Evolutionary conservation across 768 basidiomycete species (phyloP).

Genomic region (Cyclocybe aegerita): DNA sequence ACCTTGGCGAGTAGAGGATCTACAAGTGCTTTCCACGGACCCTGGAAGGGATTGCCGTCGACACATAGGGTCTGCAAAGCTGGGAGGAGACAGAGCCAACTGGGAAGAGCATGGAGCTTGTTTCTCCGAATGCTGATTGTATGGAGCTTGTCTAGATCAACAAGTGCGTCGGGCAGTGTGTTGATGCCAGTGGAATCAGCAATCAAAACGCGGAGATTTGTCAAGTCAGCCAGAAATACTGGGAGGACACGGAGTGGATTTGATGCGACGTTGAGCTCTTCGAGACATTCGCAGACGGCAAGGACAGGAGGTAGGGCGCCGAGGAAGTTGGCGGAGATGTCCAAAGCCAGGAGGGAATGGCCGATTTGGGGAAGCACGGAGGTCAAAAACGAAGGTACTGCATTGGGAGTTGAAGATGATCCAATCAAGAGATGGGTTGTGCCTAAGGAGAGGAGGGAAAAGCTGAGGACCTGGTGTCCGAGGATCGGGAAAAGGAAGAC

Average conservation of each 20-base stretch:
- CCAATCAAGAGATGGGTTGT: conserved; percentile 93
- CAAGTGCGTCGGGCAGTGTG: conserved; percentile 74
- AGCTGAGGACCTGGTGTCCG: conserved; percentile 3
- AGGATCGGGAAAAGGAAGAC: conserved; percentile 22
- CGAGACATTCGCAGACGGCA: conserved; percentile 75
- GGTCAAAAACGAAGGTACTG: conserved; percentile 74
- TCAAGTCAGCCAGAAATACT: conserved; percentile 75
- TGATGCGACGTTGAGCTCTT: conserved; percentile 91
- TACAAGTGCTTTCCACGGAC: conserved; percentile 88
- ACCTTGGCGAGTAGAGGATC: conserved; percentile 75
- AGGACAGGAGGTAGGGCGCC: conserved; percentile 82
- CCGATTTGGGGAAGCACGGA: conserved; percentile 69
- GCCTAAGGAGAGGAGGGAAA: conserved; percentile 42
- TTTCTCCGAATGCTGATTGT: conserved; percentile 89
- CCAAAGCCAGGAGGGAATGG: conserved; percentile 82
- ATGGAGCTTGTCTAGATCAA: conserved; percentile 75
- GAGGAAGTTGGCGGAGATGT: conserved; percentile 89
- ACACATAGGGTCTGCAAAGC: conserved; percentile 83
- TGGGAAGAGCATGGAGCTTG: conserved; percentile 84
- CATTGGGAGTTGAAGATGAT: conserved; percentile 75
- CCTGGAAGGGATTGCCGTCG: conserved; percentile 96
- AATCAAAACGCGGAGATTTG: conserved; percentile 81
- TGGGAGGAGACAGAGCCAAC: conserved; percentile 91
- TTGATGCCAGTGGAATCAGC: conserved; percentile 88
- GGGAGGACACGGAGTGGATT: conserved; percentile 95